Base-by-base conservation (phyloP, 2,329 filamentous ascomycete species). In the Kalaharituber pfeilii region DNA sequence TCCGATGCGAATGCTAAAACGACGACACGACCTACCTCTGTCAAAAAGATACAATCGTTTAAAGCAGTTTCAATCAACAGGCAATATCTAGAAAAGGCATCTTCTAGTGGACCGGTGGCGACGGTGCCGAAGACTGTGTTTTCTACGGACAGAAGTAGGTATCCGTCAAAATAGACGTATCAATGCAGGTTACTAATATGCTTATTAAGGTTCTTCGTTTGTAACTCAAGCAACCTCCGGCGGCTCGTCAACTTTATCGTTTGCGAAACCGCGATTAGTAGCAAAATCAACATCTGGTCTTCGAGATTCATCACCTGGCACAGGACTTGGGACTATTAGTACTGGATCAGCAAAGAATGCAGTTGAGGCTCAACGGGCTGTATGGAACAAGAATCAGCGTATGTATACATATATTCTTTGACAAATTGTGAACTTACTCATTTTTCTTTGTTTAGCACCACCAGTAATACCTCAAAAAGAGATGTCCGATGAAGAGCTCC, bases 321-420 rank as follows among this genome's bases (percentile, higher is more conserved):
- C 59, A 50, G 62, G 60, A 49, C 54, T 57, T 54, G 50, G 29
- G 45, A 53, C 24, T 54, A 51, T 49, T 56, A 57, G 45, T 39
- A 56, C 53, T 44, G 53, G 49, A 51, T 56, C 54, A 27, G 55
- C 54, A 51, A 63, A 58, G 54, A 49, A 54, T 36, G 56, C 53
- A 36, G 53, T 50, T n/a, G 56, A 61, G 28, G 55, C 56, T 36
- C 59, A 59, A 28, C 22, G 27, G 18, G 60, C 60, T 45, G 62
- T 93, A 39, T 93, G 86, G 86, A 93, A 91, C 70, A 88, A 87
- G 69, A 93, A 91, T 67, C 76, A 81, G 72, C 83, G 84, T 82
- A 76, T 66, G 81, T 71, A 27, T n/a, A 50, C 42, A 25, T 27
- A 51, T 25, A 47, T 26, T 15, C 44, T 20, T 18, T 18, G 27